Evolutionary conservation across 2,329 filamentous ascomycete genomes (phyloP).

Genomic region (Neonectria faginata): DNA sequence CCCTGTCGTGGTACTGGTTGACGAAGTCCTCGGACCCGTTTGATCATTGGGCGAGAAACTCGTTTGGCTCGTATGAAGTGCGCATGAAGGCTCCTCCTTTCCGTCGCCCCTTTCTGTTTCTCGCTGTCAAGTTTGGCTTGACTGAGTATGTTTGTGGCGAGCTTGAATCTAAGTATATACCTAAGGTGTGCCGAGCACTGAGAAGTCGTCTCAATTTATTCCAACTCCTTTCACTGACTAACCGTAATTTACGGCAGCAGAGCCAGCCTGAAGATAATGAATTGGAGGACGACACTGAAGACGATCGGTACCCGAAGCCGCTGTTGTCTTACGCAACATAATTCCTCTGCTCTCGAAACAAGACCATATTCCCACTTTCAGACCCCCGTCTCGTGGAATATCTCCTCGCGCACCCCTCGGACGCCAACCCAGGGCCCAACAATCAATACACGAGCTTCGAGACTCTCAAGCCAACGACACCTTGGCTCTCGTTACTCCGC

Average conservation of each 20-base stretch:
- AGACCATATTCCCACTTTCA: constrained; percentile 51
- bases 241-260: not conserved
- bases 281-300: not conserved
- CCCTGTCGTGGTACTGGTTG: constrained; percentile 49
- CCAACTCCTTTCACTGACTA: not conserved
- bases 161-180: constrained; percentile 14
- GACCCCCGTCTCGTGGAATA: constrained; percentile 43
- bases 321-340: constrained; percentile 50
- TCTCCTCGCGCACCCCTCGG: constrained; percentile 38
- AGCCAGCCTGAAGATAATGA: not conserved
- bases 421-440: constrained; percentile 35
- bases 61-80: constrained; percentile 49
- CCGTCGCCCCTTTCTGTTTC: constrained; percentile 47
- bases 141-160: constrained; percentile 44
- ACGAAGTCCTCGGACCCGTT: constrained; percentile 39
- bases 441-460: constrained; percentile 41
- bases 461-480: constrained; percentile 38
- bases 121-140: constrained; percentile 51
- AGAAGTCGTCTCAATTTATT: not conserved
- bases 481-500: constrained; percentile 48
- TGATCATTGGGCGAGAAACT: constrained; percentile 51
- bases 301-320: constrained; percentile 40
- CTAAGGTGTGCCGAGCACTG: not conserved
- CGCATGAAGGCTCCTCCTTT: constrained; percentile 47
- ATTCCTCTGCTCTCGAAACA: constrained; percentile 50